These are phyloP conservation scores for Oidiodendron maius DNA, from an alignment of 495 filamentous ascomycete genomes.

Conservation along the genomic window DNA sequence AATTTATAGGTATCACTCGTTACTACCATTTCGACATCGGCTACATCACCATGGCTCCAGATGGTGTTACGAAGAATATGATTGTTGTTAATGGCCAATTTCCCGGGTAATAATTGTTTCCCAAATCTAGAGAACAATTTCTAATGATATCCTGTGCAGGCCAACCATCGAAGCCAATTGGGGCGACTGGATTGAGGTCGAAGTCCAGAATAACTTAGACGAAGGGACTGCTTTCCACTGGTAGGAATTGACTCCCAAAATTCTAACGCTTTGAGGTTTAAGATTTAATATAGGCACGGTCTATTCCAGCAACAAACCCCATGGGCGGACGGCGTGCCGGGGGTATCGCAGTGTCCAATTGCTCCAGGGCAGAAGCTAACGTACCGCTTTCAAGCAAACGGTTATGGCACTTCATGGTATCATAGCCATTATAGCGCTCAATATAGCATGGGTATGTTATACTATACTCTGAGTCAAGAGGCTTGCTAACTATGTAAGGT, in stretches of 20 bases:
- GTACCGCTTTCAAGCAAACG: slow-evolving; percentile 41
- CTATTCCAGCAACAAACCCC: slow-evolving; percentile 19
- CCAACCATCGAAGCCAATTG: slow-evolving; percentile 20
- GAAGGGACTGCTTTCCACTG: background rate
- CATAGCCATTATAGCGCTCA: slow-evolving; percentile 55
- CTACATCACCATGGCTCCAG: background rate
- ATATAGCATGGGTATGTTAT: too few relatives aligned
- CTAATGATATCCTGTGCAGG: too few relatives aligned
- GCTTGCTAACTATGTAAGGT: too few relatives aligned
- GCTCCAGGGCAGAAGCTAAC: slow-evolving; percentile 31
- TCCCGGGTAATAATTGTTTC: too few relatives aligned
- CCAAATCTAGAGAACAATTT: too few relatives aligned
- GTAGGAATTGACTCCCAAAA: background rate
- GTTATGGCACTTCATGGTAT: slow-evolving; percentile 57
- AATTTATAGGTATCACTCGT: too few relatives aligned
- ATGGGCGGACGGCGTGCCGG: slow-evolving; percentile 30
- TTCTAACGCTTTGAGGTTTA: slow-evolving; percentile 18
- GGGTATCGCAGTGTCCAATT: slow-evolving; percentile 37
- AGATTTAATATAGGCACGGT: slow-evolving; percentile 43
- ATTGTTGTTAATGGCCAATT: background rate
- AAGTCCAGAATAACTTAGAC: slow-evolving; percentile 20
- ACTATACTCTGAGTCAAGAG: too few relatives aligned
- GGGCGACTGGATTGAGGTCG: slow-evolving; percentile 31
- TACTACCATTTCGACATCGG: background rate
- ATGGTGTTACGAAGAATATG: background rate